Base-by-base conservation (phyloP, 75 land plant genomes). In the Larix kaempferi region DNA sequence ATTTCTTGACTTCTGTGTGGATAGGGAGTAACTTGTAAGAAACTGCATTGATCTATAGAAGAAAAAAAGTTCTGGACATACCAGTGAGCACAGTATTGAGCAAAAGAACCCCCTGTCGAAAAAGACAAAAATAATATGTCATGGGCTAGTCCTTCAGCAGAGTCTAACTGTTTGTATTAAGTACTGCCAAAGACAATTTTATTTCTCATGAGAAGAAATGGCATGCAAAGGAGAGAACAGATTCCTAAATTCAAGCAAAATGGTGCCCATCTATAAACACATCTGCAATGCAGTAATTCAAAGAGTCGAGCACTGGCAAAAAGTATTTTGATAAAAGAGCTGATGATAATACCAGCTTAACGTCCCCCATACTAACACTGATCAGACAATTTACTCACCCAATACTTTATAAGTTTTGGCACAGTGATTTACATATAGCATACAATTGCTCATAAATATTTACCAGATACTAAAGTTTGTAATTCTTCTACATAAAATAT, bases 21-120 rank as follows among this genome's bases (percentile, higher is more conserved):
- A 69, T 41, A 39, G 10, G 39, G 39, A 39, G 12, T 39, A 8
- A 19, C 5, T 19, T 39, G n/a, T 39, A 41, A 69, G 13, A n/a
- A 37, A 44, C 25, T 2, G 22, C 73, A 49, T 10, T 10, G 12
- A 11, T 11, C 54, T 49, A 49, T 49, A 49, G 12, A 49, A 41
- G 2, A 69, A n/a, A 39, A 39, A 21, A 69, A 69, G 73, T 21
- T 13, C 49, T 39, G 19, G 27, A 56, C 82, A 72, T 87, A 93
- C 99, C 99, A 74, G 99, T 94, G 35, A 96, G 90, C 39, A 96
- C 99, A 78, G 99, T 82, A 77, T 96, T 96, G 61, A 96, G 95
- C 78, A 96, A 81, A 27, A 96, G 84, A 81, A 96, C 92, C 21
- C 99, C 99, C 95, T 96, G 82, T 35, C 25, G 1, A 69, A 21